Conservation (phyloP, 306 rosid species). For the Mucuna pruriens region DNA sequence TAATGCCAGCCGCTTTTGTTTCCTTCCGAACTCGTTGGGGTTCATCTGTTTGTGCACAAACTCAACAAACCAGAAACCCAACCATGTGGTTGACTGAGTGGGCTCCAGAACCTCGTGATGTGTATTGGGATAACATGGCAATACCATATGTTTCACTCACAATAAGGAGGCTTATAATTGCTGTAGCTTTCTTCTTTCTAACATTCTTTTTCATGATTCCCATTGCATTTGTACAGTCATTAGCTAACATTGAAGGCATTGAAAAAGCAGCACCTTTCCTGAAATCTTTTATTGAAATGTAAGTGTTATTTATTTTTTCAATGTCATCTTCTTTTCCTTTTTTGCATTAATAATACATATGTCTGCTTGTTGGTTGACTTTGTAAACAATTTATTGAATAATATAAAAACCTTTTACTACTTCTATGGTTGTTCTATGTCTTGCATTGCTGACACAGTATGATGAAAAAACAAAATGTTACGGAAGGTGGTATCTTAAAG, state of each 20-base stretch:
- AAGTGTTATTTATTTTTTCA: slow-evolving; percentile 29
- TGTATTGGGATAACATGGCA: slow-evolving; percentile 93
- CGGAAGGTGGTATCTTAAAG: background rate
- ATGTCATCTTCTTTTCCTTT: background rate
- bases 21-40: slow-evolving; percentile 94
- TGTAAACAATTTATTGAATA: slow-evolving; percentile 10
- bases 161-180: slow-evolving; percentile 81
- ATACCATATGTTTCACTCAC: slow-evolving; percentile 91
- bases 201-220: slow-evolving; percentile 99
- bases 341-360: background rate
- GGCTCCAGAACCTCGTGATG: slow-evolving; percentile 98
- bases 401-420: background rate
- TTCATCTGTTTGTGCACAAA: slow-evolving; percentile 97
- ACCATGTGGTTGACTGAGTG: slow-evolving; percentile 93
- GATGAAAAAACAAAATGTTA: slow-evolving; percentile 11
- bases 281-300: slow-evolving; percentile 77
- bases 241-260: slow-evolving; percentile 91
- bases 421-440: slow-evolving; percentile 6
- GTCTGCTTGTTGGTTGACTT: background rate
- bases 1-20: slow-evolving; percentile 93
- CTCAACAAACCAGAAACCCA: slow-evolving; percentile 91
- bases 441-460: background rate
- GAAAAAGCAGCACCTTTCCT: slow-evolving; percentile 85
- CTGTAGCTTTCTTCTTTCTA: slow-evolving; percentile 96
- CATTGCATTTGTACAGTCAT: slow-evolving; percentile 93